Base-by-base conservation (phyloP, 257 asterid genomes). In the Primulina tabacum region DNA sequence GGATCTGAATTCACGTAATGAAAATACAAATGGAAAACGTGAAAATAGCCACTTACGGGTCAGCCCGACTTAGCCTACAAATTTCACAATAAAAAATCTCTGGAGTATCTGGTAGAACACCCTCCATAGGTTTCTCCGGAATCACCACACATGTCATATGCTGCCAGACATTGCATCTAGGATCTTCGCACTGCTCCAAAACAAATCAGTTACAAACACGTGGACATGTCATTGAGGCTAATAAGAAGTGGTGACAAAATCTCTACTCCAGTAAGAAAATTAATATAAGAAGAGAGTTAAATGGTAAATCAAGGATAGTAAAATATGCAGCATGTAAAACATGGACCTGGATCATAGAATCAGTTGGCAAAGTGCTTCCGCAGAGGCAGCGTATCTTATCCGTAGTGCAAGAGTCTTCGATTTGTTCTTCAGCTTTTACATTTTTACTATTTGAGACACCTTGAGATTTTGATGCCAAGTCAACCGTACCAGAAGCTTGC, bases 31-130 rank as follows among this genome's bases (percentile, higher is more conserved):
- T 47, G 60, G 61, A 70, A 24, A 64, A 26, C n/a, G 34, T 64
- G 69, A 73, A 65, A 50, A 75, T 11, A 43, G 76, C 60, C 72
- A 88, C 99, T 88, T 85, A 95, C 99, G 99, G 99, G 69, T 95
- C 99, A 74, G 99, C 98, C 18, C 92, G 89, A 68, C 55, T 83
- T 73, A 95, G 80, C 79, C 99, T 88, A 78, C 99, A 95, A 62
- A 88, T 75, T 78, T 92, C 98, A 84, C 99, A 95, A 85, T 82
- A 89, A 84, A 94, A 95, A 38, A 67, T 74, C 62, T 85, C 95
- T 2, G 98, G 96, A 4, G 87, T 87, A 74, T 73, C 71, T 62
- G 88, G 95, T 70, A 81, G 69, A 71, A 78, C 80, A 73, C 90
- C 89, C 78, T 95, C 97, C 79, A 70, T 69, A 52, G 97, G 88